Conservation (phyloP, 352 stramenopile species). For the Globisporangium orthogonon region DNA sequence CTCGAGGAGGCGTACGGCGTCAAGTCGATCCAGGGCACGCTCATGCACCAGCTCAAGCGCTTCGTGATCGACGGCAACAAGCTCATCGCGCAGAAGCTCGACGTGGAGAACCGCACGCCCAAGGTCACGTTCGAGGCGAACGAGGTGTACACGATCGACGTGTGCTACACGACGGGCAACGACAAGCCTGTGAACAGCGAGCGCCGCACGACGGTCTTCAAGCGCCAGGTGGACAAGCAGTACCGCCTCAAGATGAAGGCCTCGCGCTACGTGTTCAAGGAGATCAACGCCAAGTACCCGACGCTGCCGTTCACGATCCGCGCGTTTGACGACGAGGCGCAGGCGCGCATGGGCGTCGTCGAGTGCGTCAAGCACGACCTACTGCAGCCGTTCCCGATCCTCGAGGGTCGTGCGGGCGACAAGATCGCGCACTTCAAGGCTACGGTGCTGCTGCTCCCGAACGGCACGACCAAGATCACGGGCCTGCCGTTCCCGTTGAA, state of each 20-base stretch:
- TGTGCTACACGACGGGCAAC: conserved; percentile 97
- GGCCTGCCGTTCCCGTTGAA: conserved; percentile 89
- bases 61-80: conserved; percentile 99
- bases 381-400: conserved; percentile 95
- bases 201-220: conserved; percentile 97
- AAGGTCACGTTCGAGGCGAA: conserved; percentile 94
- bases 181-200: conserved; percentile 91
- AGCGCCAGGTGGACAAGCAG: conserved; percentile 97
- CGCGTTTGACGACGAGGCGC: conserved; percentile 92
- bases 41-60: conserved; percentile 99
- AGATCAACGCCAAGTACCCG: conserved; percentile 98
- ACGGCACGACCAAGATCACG: conserved; percentile 95
- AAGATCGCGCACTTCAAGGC: conserved; percentile 99
- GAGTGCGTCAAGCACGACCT: conserved; percentile 98
- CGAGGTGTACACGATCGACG: conserved; percentile 99
- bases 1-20: conserved; percentile 96
- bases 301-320: conserved; percentile 98
- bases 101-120: conserved; percentile 82
- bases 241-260: conserved; percentile 96
- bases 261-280: conserved; percentile 94
- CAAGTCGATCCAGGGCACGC: conserved; percentile 94
- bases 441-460: conserved; percentile 96
- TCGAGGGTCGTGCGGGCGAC: conserved; percentile 93
- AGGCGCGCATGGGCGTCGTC: conserved; percentile 96
- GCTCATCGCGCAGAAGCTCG: conserved; percentile 89